phyloP scores from a whole-genome alignment of 2,329 filamentous ascomycete genomes.

The Neofusicoccum umdonicola region DNA sequence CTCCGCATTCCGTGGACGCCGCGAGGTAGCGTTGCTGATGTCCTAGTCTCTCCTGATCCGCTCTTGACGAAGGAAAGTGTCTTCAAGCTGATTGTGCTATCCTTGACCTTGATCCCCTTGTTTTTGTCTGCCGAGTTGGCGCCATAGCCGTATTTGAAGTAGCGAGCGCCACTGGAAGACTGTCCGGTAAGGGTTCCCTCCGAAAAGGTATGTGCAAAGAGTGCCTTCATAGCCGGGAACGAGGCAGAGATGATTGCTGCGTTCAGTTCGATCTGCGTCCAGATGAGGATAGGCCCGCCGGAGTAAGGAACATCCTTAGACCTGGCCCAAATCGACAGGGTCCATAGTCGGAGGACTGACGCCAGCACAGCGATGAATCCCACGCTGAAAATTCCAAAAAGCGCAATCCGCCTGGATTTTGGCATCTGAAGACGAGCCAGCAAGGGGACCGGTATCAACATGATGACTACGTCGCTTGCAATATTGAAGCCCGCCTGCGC shows the following conservation, averaged over 20 bases:
- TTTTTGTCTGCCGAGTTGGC: background rate
- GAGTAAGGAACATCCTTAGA: constrained; percentile 22
- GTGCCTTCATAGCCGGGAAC: constrained; percentile 44
- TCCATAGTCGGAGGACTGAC: constrained; percentile 36
- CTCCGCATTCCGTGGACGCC: background rate
- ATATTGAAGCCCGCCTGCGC: constrained; percentile 42
- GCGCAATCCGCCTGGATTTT: constrained; percentile 49
- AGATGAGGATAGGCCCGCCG: constrained; percentile 39
- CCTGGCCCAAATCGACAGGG: constrained; percentile 36
- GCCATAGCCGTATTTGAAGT: constrained; percentile 11
- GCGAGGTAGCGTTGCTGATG: background rate
- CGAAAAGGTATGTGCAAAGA: constrained; percentile 29
- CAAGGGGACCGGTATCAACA: constrained; percentile 46
- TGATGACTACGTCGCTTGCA: constrained; percentile 43
- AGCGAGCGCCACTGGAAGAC: background rate
- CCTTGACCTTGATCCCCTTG: background rate
- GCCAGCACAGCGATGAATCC: constrained; percentile 37
- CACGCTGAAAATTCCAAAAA: constrained; percentile 41
- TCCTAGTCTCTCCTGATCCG: background rate
- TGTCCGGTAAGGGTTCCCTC: background rate
- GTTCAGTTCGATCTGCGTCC: constrained; percentile 49
- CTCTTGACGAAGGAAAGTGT: background rate
- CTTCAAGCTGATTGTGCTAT: constrained; percentile 5
- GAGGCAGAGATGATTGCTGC: constrained; percentile 47
- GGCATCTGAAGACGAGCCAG: constrained; percentile 49